Evolutionary conservation across 352 stramenopile genomes (phyloP).

Genomic region (Pythium aphanidermatum): DNA sequence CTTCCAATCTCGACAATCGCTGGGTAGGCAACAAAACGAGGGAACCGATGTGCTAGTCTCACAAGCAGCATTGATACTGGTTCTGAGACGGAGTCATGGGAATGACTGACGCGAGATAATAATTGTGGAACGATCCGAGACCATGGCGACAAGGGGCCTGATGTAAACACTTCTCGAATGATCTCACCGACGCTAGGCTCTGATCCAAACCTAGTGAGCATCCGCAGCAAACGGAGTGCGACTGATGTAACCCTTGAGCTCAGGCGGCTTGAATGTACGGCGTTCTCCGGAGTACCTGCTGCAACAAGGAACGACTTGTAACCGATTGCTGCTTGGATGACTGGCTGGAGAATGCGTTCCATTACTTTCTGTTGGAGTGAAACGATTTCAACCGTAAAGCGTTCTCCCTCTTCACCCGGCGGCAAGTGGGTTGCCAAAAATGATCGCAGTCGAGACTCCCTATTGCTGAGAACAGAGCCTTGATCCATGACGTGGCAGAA

Average conservation of each 20-base stretch:
- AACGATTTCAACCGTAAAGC: conserved; percentile 10
- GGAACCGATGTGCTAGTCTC: conserved; percentile 51
- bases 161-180: conserved; percentile 36
- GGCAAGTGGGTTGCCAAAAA: background rate
- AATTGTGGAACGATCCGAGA: conserved; percentile 65
- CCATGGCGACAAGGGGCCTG: conserved; percentile 57
- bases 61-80: conserved; percentile 55
- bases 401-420: conserved; percentile 15
- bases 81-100: conserved; percentile 36
- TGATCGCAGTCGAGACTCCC: conserved; percentile 28
- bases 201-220: conserved; percentile 58
- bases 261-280: background rate
- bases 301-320: conserved; percentile 16
- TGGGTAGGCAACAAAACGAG: conserved; percentile 70
- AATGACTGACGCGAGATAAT: conserved; percentile 56
- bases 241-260: conserved; percentile 36
- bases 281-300: background rate
- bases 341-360: conserved; percentile 3
- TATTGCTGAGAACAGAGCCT: conserved; percentile 28
- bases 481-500: conserved; percentile 58
- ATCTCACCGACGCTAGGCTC: conserved; percentile 34
- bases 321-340: conserved; percentile 13
- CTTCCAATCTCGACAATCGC: conserved; percentile 49
- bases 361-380: conserved; percentile 9
- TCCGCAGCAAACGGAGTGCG: conserved; percentile 49